Conservation (phyloP, 2,329 filamentous ascomycete genomes). For the Aspergillus persii region DNA sequence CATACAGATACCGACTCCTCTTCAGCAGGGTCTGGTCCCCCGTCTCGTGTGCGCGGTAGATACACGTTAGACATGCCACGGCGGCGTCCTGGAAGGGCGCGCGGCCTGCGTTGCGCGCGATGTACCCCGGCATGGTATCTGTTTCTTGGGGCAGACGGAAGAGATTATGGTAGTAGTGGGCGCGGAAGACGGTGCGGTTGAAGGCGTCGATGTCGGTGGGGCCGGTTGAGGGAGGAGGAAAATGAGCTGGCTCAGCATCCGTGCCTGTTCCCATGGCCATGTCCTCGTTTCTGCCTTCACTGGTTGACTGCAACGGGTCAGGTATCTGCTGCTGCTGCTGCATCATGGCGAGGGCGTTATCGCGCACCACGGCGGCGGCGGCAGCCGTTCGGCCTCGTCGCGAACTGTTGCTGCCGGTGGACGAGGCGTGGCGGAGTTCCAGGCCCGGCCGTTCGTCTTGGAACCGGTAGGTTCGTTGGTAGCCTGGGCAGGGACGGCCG, state of each 20-base stretch:
- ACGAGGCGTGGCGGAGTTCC: slow-evolving; percentile 26
- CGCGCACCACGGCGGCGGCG: slow-evolving; percentile 15
- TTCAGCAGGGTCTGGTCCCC: slow-evolving; percentile 22
- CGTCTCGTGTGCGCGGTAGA: slow-evolving; percentile 26
- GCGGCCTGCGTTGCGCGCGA: slow-evolving; percentile 23
- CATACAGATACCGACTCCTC: slow-evolving; percentile 31
- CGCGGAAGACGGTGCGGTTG: slow-evolving; percentile 27
- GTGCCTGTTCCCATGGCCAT: slow-evolving; percentile 13
- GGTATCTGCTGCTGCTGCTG: slow-evolving; percentile 3
- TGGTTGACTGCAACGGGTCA: too few species aligned
- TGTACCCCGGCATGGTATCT: slow-evolving; percentile 9
- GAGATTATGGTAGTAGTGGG: slow-evolving; percentile 27
- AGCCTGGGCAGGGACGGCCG: slow-evolving; percentile 37
- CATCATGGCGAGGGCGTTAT: slow-evolving; percentile 27
- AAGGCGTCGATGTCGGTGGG: slow-evolving; percentile 22
- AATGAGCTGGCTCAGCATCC: too few species aligned
- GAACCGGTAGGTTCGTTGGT: slow-evolving; percentile 34
- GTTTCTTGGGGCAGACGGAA: slow-evolving; percentile 24
- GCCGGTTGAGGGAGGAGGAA: slow-evolving; percentile 1
- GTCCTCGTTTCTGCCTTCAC: too few species aligned
- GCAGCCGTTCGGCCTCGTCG: too few species aligned
- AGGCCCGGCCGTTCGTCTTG: slow-evolving; percentile 39
- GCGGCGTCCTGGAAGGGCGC: slow-evolving; percentile 26
- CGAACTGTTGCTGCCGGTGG: slow-evolving; percentile 6
- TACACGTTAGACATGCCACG: slow-evolving; percentile 25